These are phyloP conservation scores for Trichosanthes cucumerina DNA, from an alignment of 306 rosid species.

Conservation along the genomic window DNA sequence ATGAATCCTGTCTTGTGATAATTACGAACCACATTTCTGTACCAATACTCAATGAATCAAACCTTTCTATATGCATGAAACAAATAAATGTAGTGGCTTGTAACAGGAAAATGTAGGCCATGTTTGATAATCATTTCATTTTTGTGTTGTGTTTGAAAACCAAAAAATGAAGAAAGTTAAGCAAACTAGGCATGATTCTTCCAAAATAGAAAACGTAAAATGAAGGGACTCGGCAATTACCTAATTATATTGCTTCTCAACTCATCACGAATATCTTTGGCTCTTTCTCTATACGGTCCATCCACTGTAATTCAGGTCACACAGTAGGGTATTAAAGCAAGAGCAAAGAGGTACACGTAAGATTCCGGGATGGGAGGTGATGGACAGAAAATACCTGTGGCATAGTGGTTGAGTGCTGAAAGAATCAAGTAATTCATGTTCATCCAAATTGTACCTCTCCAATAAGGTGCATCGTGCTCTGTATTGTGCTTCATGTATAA, in stretches of 20 bases:
- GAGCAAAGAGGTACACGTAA: too few species aligned
- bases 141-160: too few species aligned
- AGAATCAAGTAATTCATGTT: conserved; percentile 40
- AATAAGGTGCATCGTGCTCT: conserved; percentile 89
- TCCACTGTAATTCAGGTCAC: conserved; percentile 30
- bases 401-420: conserved; percentile 79
- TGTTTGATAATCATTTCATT: background rate
- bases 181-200: background rate
- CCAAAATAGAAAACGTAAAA: background rate
- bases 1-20: conserved; percentile 55
- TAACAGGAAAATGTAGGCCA: background rate
- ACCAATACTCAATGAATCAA: background rate
- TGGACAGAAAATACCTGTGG: conserved; percentile 41
- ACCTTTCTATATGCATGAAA: background rate
- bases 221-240: conserved; percentile 19
- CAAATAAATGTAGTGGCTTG: background rate
- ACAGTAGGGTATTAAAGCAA: background rate
- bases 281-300: conserved; percentile 68
- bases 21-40: conserved; percentile 59
- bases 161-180: too few species aligned
- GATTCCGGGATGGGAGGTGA: background rate
- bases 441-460: conserved; percentile 90
- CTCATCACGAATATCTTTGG: conserved; percentile 52
- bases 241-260: conserved; percentile 67
- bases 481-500: conserved; percentile 86